Percentiles rank a stretch among this genome's conserved stretches.
Conservation (phyloP, 805 yeast species). For the Metschnikowia henanensis region DNA sequence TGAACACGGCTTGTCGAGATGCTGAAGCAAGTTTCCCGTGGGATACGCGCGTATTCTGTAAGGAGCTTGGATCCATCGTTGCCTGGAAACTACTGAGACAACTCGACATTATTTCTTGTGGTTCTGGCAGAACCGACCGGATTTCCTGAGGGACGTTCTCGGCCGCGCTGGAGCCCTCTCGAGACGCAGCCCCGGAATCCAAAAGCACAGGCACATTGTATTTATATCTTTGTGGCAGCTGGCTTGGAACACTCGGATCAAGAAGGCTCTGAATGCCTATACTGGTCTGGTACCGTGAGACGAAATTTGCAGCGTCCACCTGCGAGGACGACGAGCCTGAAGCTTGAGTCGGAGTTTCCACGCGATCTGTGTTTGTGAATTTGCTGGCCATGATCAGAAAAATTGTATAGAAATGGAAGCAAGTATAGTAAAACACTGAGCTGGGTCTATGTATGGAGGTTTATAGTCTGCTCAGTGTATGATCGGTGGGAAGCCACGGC, state of each 20-base stretch:
- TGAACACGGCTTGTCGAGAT: slow-evolving; percentile 13
- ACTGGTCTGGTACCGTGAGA: slow-evolving; percentile 34
- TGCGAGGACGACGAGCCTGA: background rate
- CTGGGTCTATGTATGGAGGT: too few relatives aligned
- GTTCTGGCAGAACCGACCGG: slow-evolving; percentile 2
- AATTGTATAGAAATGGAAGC: too few relatives aligned
- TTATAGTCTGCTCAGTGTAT: too few relatives aligned
- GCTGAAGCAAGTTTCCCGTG: background rate
- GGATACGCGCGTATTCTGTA: background rate
- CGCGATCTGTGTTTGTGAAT: background rate
- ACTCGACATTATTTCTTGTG: background rate
- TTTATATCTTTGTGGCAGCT: background rate
- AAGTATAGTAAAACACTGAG: too few relatives aligned
- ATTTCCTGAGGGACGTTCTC: background rate
- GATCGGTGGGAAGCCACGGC: too few relatives aligned
- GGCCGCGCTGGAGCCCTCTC: background rate
- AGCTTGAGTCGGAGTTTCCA: background rate
- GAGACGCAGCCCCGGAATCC: background rate
- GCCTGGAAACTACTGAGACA: background rate
- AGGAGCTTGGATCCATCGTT: background rate
- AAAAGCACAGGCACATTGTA: too few relatives aligned
- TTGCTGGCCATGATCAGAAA: background rate
- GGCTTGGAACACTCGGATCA: slow-evolving; percentile 10
- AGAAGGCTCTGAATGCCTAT: slow-evolving; percentile 19
- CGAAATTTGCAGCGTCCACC: slow-evolving; percentile 18